phyloP scores from a whole-genome alignment of 352 stramenopile species.

The Phytophthora vignae region DNA sequence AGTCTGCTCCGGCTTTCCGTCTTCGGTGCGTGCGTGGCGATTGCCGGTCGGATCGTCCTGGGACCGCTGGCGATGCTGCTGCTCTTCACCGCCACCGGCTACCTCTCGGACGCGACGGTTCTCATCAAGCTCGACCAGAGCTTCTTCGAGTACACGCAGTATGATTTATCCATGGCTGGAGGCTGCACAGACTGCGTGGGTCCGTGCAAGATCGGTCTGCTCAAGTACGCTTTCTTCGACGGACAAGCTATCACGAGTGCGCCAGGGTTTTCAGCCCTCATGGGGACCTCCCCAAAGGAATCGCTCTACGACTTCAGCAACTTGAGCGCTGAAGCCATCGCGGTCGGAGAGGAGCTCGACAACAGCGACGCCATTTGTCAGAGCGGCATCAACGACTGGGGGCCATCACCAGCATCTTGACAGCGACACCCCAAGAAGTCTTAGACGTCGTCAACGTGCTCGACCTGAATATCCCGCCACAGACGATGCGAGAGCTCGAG shows the following conservation, averaged over 20 bases:
- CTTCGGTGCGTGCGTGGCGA: constrained; percentile 5
- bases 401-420: constrained; percentile 12
- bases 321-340: constrained; percentile 12
- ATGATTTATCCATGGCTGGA: constrained; percentile 24
- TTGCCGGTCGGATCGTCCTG: constrained; percentile 22
- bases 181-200: constrained; percentile 20
- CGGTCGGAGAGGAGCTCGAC: constrained; percentile 6
- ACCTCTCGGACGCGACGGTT: constrained; percentile 15
- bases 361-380: constrained; percentile 18
- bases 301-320: constrained; percentile 22
- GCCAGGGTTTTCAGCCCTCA: constrained; percentile 5
- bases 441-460: constrained; percentile 14
- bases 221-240: constrained; percentile 18
- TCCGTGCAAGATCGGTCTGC: constrained; percentile 21
- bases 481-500: constrained; percentile 22
- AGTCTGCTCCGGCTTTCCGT: constrained; percentile 10
- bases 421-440: not conserved
- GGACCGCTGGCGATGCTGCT: constrained; percentile 12
- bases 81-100: constrained; percentile 8
- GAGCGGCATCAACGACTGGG: constrained; percentile 28
- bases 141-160: constrained; percentile 27
- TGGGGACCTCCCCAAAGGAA: not conserved
- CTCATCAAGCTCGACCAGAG: constrained; percentile 22
- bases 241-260: not conserved
- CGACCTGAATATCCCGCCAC: constrained; percentile 18